Base-by-base conservation (phyloP, 2,329 filamentous ascomycete genomes). In the Monilinia laxa region DNA sequence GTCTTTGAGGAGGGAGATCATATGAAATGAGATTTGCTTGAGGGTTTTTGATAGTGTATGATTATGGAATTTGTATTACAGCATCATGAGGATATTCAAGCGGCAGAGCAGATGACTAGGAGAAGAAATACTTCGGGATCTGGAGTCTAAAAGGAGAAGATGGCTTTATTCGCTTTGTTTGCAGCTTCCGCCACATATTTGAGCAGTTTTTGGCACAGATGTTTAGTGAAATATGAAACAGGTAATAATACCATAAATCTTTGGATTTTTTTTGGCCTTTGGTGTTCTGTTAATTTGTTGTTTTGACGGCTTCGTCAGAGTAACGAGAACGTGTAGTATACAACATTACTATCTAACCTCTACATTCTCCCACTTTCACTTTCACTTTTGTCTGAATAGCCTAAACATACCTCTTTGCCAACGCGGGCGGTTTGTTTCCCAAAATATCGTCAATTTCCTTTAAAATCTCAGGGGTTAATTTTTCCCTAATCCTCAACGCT, bases 391-490 rank as follows among this genome's bases (percentile, higher is more conserved):
- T 20, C 7, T 0, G 11, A 51, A 6, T 4, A 25, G 14, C 25
- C 45, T 71, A 71, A 42, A 54, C 59, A 65, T 70, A 73, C 38
- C 72, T 72, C 65, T 73, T 73, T 9, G 64, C 64, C 69, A 73
- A 66, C 4, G 40, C 78, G 66, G 80, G 79, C 3, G 85, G 85
- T 79, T 86, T 87, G 75, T 88, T 88, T 69, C 81, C 80, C 62
- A 87, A 75, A 62, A 87, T 81, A 51, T 79, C 78, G 68, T 88
- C 86, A 74, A 88, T 88, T 79, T 87, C 82, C 16, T 78, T 77
- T 78, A 89, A 74, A 62, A 89, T 79, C 75, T 86, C 85, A 0
- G 81, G 81, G 6, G 85, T 89, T 73, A 89, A 75, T 78, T 83
- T 84, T 64, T 85, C 82, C 31, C 85, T 76, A 12, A 81, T 78